A percentile compares a stretch with the other conserved stretches of the same genome.
Conservation (phyloP, 2,329 filamentous ascomycete genomes). For the Phaeosphaeria sp. region DNA sequence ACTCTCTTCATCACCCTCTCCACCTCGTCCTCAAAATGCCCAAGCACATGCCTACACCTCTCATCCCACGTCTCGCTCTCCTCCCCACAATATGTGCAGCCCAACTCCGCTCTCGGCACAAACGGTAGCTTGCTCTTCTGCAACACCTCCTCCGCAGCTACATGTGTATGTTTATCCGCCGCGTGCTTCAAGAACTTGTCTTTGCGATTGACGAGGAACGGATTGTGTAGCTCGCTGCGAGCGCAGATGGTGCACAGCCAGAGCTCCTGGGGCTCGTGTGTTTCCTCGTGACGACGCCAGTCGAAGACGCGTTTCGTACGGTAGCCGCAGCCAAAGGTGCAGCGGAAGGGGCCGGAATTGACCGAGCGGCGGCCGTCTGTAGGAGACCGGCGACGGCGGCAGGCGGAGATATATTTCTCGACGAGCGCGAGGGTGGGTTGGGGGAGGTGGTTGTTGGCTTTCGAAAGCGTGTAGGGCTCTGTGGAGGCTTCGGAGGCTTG, state of each 20-base stretch:
- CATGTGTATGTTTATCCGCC: constrained; percentile 18
- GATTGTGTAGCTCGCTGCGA: constrained; percentile 5
- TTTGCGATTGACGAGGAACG: constrained; percentile 29
- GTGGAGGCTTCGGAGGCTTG: background rate
- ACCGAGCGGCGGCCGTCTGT: constrained; percentile 30
- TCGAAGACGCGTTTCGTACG: constrained; percentile 30
- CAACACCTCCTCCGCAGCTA: constrained; percentile 16
- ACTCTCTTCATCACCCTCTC: constrained; percentile 5
- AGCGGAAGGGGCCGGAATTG: constrained; percentile 28
- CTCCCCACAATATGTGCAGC: constrained; percentile 21
- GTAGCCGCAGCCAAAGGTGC: constrained; percentile 35
- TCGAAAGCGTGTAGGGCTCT: constrained; percentile 11
- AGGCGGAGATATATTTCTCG: constrained; percentile 25
- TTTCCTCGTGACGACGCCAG: constrained; percentile 39
- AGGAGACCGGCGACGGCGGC: constrained; percentile 18
- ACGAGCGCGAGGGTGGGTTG: constrained; percentile 17
- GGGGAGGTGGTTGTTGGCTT: constrained; percentile 21
- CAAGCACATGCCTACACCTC: constrained; percentile 27
- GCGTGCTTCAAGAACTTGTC: constrained; percentile 34
- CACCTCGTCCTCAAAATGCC: constrained; percentile 27
- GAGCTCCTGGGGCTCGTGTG: constrained; percentile 34
- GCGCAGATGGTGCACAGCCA: constrained; percentile 30
- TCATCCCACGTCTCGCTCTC: constrained; percentile 25
- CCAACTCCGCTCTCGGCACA: constrained; percentile 13
- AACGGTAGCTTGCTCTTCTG: constrained; percentile 24